Conservation (phyloP, 2,329 filamentous ascomycete species). For the Chrysoporthe puriensis region DNA sequence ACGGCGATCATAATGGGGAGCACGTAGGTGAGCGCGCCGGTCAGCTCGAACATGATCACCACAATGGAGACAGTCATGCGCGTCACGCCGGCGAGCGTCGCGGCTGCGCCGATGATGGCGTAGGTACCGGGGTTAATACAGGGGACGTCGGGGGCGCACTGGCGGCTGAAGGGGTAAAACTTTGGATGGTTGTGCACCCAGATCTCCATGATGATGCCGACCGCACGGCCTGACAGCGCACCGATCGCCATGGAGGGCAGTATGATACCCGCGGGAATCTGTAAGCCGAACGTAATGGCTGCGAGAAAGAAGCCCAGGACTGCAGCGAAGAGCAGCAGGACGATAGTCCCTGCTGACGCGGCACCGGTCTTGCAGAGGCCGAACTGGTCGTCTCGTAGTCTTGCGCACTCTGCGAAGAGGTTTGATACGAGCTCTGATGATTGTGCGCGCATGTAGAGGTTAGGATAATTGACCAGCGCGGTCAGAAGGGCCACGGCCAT, state of each 20-base stretch:
- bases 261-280: constrained; percentile 94
- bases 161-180: constrained; percentile 72
- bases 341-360: constrained; percentile 79
- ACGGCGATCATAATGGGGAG: constrained; percentile 99
- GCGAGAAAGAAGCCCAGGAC: constrained; percentile 84
- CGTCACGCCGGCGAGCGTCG: constrained; percentile 90
- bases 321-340: constrained; percentile 81
- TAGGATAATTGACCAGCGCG: constrained; percentile 90
- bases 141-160: constrained; percentile 81
- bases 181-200: constrained; percentile 78
- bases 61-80: constrained; percentile 98
- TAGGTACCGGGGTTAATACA: constrained; percentile 96
- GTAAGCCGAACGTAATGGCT: constrained; percentile 87
- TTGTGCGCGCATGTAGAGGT: constrained; percentile 94
- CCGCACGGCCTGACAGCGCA: constrained; percentile 83
- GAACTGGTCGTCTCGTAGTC: constrained; percentile 81
- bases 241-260: constrained; percentile 96
- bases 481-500: constrained; percentile 78
- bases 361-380: constrained; percentile 88
- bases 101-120: constrained; percentile 92
- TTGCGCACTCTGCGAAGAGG: constrained; percentile 88
- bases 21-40: constrained; percentile 92
- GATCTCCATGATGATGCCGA: constrained; percentile 88
- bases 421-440: constrained; percentile 88
- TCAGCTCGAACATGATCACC: constrained; percentile 99